Conservation (phyloP, 2,329 filamentous ascomycete species). For the Orbilia ellipsospora region DNA sequence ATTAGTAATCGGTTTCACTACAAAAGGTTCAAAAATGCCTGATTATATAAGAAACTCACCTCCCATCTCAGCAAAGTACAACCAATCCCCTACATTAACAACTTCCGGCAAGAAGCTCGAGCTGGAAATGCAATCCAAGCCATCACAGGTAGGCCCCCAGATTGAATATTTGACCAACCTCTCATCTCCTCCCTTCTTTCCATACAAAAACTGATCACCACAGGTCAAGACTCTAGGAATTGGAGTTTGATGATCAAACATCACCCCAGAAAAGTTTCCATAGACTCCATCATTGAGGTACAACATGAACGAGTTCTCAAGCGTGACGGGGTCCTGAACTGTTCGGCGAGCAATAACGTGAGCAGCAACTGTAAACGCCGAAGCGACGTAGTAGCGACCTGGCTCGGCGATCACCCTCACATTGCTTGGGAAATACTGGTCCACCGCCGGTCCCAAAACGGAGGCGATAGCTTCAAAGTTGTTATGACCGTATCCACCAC, state of each 20-base stretch:
- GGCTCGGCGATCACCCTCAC: constrained; percentile 94
- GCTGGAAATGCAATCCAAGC: constrained; percentile 92
- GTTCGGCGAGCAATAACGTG: constrained; percentile 96
- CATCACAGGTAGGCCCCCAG: constrained; percentile 98
- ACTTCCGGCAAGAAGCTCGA: constrained; percentile 80
- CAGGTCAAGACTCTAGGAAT: constrained; percentile 81
- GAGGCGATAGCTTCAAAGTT: constrained; percentile 91
- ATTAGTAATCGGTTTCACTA: neutral
- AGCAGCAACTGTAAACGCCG: constrained; percentile 92
- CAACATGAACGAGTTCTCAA: constrained; percentile 86
- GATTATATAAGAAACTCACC: constrained; percentile 31
- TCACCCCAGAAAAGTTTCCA: constrained; percentile 98
- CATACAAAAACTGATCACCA: constrained; percentile 70
- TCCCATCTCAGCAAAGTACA: constrained; percentile 99
- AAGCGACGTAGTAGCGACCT: constrained; percentile 93
- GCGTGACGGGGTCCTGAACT: constrained; percentile 73
- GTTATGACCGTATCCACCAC: constrained; percentile 90
- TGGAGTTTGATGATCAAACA: constrained; percentile 97
- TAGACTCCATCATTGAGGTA: constrained; percentile 98
- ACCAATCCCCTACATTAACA: constrained; percentile 93
- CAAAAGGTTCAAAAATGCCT: neutral
- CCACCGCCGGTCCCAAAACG: constrained; percentile 80
- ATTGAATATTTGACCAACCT: constrained; percentile 84
- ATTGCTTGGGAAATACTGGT: constrained; percentile 85
- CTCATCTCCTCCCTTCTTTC: constrained; percentile 67